Evolutionary conservation across 805 yeast genomes (phyloP), one percentile per base, ranked within the genome.

Genomic region (Kodamaea sagamina): DNA sequence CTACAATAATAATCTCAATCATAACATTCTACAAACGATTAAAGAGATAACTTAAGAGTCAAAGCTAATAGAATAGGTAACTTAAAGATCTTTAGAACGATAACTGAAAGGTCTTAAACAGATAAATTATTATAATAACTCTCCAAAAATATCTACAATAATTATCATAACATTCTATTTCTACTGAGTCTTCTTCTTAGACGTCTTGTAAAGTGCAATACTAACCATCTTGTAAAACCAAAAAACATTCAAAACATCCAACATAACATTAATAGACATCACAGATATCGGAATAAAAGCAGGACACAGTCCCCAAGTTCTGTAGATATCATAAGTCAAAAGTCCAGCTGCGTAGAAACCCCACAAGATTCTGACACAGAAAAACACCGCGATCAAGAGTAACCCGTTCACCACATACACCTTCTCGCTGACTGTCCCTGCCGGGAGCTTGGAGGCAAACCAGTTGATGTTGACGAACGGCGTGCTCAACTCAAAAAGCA

Each of bases 381-480:
- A 89, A 63, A 93, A 93, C 0, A 84, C 76, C 2, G 71, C 43
- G 51, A 93, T 72, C 47, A 93, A 71, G 17, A 78, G 50, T 6
- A 89, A 41, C 0, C 98, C 98, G 61, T 93, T 93, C 52, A 83
- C 53, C 11, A 78, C 58, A 40, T 81, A 77, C 8, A 79, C 43
- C 49, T 57, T 71, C 17, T 71, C 71, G 32, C 86, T 81, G 40
- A 88, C 72, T 3, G 79, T 63, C 3, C 85, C 86, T 1, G 73
- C 73, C 1, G 96, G 93, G 12, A 89, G 70, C 54, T 86, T 83
- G 24, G 85, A 75, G 25, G 89, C 82, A 63, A 84, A 90, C 97
- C 97, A 93, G 63, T 93, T 88, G 59, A 87, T 62, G 64, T 93
- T 95, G 48, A 93, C 96, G 65, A 93, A 93, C 6, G 98, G 98